A percentile compares a stretch with the other conserved stretches of the same genome.
Conservation (phyloP, 1,284 basidiomycete genomes). For the Paramarasmius palmivorus region DNA sequence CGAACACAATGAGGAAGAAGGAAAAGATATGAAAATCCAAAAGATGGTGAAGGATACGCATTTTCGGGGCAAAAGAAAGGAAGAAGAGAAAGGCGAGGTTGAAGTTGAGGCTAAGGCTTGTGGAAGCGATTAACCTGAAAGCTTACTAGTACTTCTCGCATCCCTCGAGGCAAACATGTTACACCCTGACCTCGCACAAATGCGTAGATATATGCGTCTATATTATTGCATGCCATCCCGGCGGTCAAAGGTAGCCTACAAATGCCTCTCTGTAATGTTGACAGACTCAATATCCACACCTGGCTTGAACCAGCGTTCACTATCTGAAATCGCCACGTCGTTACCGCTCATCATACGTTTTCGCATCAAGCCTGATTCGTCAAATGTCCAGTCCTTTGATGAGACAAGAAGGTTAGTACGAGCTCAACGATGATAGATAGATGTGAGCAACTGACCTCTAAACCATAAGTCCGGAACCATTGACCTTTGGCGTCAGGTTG, state of each 20-base stretch:
- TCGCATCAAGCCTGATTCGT: slow-evolving; percentile 51
- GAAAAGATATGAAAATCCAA: slow-evolving; percentile 2
- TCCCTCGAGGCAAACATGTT: neutral
- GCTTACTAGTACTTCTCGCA: neutral
- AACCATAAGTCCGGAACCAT: slow-evolving; percentile 59
- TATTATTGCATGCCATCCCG: neutral
- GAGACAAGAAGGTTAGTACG: neutral
- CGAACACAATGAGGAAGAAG: neutral
- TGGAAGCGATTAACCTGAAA: neutral
- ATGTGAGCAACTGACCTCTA: slow-evolving; percentile 33
- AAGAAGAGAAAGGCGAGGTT: neutral
- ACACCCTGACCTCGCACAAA: no score
- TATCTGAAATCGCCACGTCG: slow-evolving; percentile 49
- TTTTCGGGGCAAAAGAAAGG: neutral
- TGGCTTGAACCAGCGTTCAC: slow-evolving; percentile 57
- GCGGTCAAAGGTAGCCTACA: slow-evolving; percentile 20
- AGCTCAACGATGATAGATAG: neutral
- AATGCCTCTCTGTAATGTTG: slow-evolving; percentile 30
- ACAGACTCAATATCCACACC: slow-evolving; percentile 25
- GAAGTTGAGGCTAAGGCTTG: neutral
- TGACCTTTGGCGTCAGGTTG: slow-evolving; percentile 36
- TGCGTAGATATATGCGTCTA: no score
- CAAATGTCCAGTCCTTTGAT: slow-evolving; percentile 61
- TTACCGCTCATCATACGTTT: slow-evolving; percentile 62
- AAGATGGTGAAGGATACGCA: neutral